Evolutionary conservation across 257 asterid species (phyloP).

Genomic region (Gentiana dahurica): DNA sequence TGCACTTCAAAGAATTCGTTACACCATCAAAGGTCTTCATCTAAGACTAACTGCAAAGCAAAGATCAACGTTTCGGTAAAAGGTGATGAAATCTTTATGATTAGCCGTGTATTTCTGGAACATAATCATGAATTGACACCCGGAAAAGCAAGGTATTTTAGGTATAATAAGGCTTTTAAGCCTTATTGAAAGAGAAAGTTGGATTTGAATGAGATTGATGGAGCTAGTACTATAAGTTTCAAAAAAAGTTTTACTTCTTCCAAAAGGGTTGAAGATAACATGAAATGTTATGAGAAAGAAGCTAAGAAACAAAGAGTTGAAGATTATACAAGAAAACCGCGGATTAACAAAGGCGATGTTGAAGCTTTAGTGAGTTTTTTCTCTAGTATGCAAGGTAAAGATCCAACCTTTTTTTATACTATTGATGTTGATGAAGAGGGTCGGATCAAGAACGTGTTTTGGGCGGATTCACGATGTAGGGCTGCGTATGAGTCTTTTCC

Average conservation of each 20-base stretch:
- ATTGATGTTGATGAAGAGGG: slow-evolving; percentile 25
- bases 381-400: slow-evolving; percentile 29
- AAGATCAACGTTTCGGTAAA: not conserved
- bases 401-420: slow-evolving; percentile 32
- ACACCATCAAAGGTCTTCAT: not conserved
- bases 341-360: slow-evolving; percentile 17
- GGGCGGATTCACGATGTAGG: slow-evolving; percentile 33
- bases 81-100: not conserved
- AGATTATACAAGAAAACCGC: too few species aligned
- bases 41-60: slow-evolving; percentile 3
- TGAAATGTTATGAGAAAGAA: too few species aligned
- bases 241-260: too few species aligned
- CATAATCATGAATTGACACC: not conserved
- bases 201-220: too few species aligned
- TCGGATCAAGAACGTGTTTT: slow-evolving; percentile 28
- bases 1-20: not conserved
- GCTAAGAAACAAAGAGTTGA: too few species aligned
- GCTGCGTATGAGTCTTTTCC: slow-evolving; percentile 28
- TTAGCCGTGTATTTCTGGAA: not conserved
- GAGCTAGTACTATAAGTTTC: too few species aligned
- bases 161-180: not conserved
- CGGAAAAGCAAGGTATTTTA: not conserved
- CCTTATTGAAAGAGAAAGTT: not conserved
- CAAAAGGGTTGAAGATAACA: too few species aligned
- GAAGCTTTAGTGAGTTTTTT: slow-evolving; percentile 31